Evolutionary conservation across 1,284 basidiomycete species (phyloP).

Genomic region (Cryptococcus sp.): DNA sequence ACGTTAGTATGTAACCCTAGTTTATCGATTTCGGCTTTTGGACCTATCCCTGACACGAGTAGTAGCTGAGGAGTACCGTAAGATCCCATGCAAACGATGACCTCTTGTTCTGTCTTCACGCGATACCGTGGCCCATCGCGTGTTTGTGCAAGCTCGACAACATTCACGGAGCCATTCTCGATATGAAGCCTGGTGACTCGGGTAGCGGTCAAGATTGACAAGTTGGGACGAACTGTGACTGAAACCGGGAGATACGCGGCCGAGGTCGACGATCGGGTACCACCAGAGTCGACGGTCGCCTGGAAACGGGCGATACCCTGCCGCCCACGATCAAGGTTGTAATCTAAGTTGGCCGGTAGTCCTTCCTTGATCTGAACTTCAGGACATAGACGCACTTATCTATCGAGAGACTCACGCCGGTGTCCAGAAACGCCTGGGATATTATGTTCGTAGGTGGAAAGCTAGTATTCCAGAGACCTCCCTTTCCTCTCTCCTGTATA

Average conservation of each 20-base stretch:
- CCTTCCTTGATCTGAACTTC: background rate
- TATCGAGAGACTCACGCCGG: constrained; percentile 1
- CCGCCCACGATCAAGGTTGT: constrained; percentile 1
- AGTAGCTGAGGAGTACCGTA: background rate
- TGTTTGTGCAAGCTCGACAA: background rate
- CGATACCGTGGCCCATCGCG: background rate
- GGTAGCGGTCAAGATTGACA: constrained; percentile 43
- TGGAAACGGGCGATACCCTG: constrained; percentile 6
- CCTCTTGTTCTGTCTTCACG: background rate
- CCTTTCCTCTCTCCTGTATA: constrained; percentile 3
- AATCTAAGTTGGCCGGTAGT: constrained; percentile 1
- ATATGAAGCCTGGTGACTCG: background rate
- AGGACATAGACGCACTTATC: background rate
- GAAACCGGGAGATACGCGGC: constrained; percentile 51
- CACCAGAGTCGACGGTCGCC: constrained; percentile 2
- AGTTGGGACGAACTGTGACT: constrained; percentile 38
- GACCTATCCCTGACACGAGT: background rate
- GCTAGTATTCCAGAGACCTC: constrained; percentile 6
- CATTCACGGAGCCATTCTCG: background rate
- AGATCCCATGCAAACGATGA: background rate
- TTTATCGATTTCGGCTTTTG: background rate
- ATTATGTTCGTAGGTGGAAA: constrained; percentile 1
- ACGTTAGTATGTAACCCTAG: background rate
- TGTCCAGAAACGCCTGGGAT: constrained; percentile 3
- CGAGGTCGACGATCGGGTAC: constrained; percentile 47